Conservation (phyloP, 208 protist genomes). For the Leishmania arabica region DNA sequence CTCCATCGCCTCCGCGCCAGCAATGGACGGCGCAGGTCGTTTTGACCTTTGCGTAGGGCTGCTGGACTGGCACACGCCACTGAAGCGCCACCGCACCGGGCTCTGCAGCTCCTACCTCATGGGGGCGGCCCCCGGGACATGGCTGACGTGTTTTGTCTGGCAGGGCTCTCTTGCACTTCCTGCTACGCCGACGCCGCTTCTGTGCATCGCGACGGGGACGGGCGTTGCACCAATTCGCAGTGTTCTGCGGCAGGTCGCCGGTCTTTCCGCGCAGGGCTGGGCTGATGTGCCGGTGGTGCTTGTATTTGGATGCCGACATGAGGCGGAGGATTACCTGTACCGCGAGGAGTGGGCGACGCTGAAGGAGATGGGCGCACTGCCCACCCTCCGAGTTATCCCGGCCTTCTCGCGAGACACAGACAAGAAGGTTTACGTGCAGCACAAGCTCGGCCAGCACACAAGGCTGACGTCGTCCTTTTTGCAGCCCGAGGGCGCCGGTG, state of each 20-base stretch:
- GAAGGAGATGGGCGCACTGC: conserved; percentile 27
- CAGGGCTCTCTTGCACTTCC: conserved; percentile 61
- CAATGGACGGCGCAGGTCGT: conserved; percentile 35
- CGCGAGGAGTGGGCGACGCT: conserved; percentile 60
- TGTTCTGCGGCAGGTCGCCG: conserved; percentile 71
- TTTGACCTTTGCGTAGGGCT: conserved; percentile 70
- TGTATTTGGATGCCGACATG: conserved; percentile 79
- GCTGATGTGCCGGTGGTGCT: conserved; percentile 63
- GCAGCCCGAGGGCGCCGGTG: conserved; percentile 19
- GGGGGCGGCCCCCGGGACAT: conserved; percentile 31
- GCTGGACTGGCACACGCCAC: conserved; percentile 77
- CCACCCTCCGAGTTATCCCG: conserved; percentile 58
- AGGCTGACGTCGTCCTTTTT: conserved; percentile 54
- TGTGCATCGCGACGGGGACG: conserved; percentile 81
- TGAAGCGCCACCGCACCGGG: conserved; percentile 68
- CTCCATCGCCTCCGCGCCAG: conserved; percentile 72
- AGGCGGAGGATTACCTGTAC: conserved; percentile 80
- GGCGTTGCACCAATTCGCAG: conserved; percentile 81
- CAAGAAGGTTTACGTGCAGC: conserved; percentile 89
- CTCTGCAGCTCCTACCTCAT: conserved; percentile 71
- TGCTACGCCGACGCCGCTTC: conserved; percentile 44
- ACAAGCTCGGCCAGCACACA: conserved; percentile 75
- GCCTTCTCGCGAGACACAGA: conserved; percentile 84
- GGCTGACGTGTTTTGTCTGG: conserved; percentile 73
- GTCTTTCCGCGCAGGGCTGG: conserved; percentile 28